Evolutionary conservation across 139 green algal genomes (phyloP).

Genomic region (Dunaliella sp.): DNA sequence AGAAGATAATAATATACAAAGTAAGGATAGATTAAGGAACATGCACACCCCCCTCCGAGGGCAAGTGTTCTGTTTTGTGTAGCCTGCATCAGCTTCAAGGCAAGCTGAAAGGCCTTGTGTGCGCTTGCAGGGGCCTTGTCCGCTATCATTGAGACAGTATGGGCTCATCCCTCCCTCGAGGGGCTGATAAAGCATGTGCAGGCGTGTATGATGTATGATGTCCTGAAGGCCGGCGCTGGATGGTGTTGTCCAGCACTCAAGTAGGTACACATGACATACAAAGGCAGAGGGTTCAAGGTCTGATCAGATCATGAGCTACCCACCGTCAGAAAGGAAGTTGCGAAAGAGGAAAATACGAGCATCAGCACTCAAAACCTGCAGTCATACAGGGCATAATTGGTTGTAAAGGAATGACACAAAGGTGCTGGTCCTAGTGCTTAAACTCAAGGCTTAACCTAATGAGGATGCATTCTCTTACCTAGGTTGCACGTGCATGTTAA

Average conservation of each 20-base stretch:
- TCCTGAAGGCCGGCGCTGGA: background rate
- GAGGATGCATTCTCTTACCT: too few relatives aligned
- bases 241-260: background rate
- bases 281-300: background rate
- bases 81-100: too few relatives aligned
- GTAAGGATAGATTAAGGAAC: background rate
- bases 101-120: too few relatives aligned
- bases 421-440: too few relatives aligned
- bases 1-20: background rate
- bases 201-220: background rate
- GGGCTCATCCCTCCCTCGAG: too few relatives aligned
- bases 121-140: too few relatives aligned
- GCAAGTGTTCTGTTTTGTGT: background rate
- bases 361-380: conserved; percentile 27
- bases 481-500: too few relatives aligned
- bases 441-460: too few relatives aligned
- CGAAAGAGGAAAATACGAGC: conserved; percentile 32
- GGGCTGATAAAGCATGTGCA: background rate
- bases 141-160: too few relatives aligned
- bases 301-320: too few relatives aligned
- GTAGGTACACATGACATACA: background rate
- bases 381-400: too few relatives aligned
- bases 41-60: background rate
- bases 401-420: too few relatives aligned
- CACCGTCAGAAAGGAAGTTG: conserved; percentile 28